These are phyloP conservation scores for Grosmannia penicillata DNA, from an alignment of 2,329 filamentous ascomycete species.

Conservation along the genomic window DNA sequence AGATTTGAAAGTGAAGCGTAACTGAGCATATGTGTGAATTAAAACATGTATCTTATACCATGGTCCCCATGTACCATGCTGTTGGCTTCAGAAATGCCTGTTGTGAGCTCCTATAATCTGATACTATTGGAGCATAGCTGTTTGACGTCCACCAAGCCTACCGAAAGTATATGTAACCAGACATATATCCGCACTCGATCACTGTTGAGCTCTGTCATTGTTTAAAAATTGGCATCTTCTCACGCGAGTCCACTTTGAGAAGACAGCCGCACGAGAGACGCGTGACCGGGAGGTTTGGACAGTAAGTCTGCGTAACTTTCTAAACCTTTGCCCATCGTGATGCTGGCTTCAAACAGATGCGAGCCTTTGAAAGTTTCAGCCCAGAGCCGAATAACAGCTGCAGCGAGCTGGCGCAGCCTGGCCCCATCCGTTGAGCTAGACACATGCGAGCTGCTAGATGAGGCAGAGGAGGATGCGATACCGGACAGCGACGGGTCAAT, in stretches of 20 bases:
- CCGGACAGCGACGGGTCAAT: constrained; percentile 39
- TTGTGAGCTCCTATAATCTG: too few species aligned
- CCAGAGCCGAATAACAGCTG: constrained; percentile 44
- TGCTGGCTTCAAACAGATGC: constrained; percentile 46
- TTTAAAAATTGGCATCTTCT: too few species aligned
- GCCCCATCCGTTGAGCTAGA: constrained; percentile 26
- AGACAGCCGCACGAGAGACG: constrained; percentile 22
- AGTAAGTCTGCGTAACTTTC: constrained; percentile 42
- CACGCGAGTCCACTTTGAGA: constrained; percentile 3
- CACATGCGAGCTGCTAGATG: constrained; percentile 1
- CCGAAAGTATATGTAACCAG: too few species aligned
- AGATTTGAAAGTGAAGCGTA: too few species aligned
- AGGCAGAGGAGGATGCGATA: constrained; percentile 10
- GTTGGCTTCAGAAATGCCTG: too few species aligned
- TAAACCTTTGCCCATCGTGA: constrained; percentile 40
- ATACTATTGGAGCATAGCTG: too few species aligned
- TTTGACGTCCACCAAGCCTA: too few species aligned
- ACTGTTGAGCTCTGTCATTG: too few species aligned
- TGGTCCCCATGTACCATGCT: too few species aligned
- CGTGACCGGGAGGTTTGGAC: constrained; percentile 37
- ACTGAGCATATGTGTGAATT: too few species aligned
- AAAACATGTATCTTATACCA: too few species aligned
- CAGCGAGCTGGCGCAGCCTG: constrained; percentile 39
- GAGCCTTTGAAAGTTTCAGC: constrained; percentile 46
- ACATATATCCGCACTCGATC: too few species aligned